Evolutionary conservation across 176 grass and related monocot species (phyloP), one percentile per base, ranked within the genome.

Genomic region (Ensete glaucum): DNA sequence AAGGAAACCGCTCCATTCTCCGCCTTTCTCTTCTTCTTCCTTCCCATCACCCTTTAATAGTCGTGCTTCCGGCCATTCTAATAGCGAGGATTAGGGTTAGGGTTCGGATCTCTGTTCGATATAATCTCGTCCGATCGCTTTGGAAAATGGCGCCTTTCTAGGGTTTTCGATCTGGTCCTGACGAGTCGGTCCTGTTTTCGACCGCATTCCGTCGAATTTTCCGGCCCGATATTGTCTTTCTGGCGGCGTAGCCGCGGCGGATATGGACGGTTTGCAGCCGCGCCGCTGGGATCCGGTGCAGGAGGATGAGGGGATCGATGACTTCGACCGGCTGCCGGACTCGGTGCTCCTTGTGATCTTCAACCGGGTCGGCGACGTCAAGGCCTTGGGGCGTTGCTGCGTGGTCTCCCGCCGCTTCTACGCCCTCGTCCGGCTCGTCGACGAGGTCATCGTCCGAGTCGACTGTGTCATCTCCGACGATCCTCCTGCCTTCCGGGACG

Each of bases 381-480:
- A 97, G 90, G 85, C 88, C 16, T 84, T 97, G 52, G 90, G 88
- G 77, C 94, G 94, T 63, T 93, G 85, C 85, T 88, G 85, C 60
- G 71, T 93, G 57, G 82, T 97, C 69, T 97, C 90, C 24, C 90
- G 84, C 76, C 90, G 90, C 75, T 97, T 97, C 83, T 84, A 83
- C 57, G 65, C 80, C 63, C 81, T 97, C 75, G 80, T 90, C 8
- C 88, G 85, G 0, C 88, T 97, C 82, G 94, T 97, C 48, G 90
- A 91, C 84, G 84, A 77, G 53, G 90, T 97, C 58, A 76, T 93
- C 64, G 85, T 97, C 50, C 79, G 85, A 82, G 90, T 97, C 74
- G 90, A 97, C 72, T 97, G 94, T 83, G 94, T 93, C 25, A 90
- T 97, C 82, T 86, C 87, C 24, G 90, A 97, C 77, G 90, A 97